Base-by-base conservation (phyloP, 208 protist genomes). In the Acanthamoeba divionensis region DNA sequence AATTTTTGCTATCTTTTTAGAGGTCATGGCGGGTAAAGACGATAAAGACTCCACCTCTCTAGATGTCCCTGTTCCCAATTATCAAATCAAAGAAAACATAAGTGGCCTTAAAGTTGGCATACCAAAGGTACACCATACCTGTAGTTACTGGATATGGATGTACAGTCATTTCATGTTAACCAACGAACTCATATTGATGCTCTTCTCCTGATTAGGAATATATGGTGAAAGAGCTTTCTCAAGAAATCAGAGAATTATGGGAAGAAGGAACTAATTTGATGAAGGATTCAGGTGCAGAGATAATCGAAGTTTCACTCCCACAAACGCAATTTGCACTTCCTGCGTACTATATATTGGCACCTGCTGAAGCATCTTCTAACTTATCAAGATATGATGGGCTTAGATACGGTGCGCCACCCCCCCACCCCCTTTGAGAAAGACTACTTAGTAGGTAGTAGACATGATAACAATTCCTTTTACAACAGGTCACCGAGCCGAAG, bases 311-410 rank as follows among this genome's bases (percentile, higher is more conserved):
- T 9, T 75, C 47, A 12, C 29, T 95, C 47, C 92, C 93, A 26
- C 77, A 92, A 48, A 94, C 89, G 0, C 57, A 62, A 48, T 86
- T 92, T 50, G 91, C 93, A 38, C 52, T 95, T 3, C 89, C 93
- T 26, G 48, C 91, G 1, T 95, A 95, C 63, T 95, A 94, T 48
- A 92, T 95, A 18, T 44, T 95, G 8, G 93, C 90, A 4, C 90
- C 93, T 0, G 93, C 93, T 1, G 93, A 95, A 63, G 93, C 93
- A 4, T 83, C 77, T 4, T 95, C 93, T 33, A 95, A 95, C 52
- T 75, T 95, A 6, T 38, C 93, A 21, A 71, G 91, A 31, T 95
- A 92, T 36, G 93, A 94, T 90, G 92, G 93, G 8, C n/a, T 94
- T 26, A 80, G 91, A 44, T 95, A 90, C 83, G 93, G 93, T 90